Percentiles rank a stretch among this genome's conserved stretches.
phyloP scores from a whole-genome alignment of 2,329 filamentous ascomycete genomes.

The Leptographium procerum region DNA sequence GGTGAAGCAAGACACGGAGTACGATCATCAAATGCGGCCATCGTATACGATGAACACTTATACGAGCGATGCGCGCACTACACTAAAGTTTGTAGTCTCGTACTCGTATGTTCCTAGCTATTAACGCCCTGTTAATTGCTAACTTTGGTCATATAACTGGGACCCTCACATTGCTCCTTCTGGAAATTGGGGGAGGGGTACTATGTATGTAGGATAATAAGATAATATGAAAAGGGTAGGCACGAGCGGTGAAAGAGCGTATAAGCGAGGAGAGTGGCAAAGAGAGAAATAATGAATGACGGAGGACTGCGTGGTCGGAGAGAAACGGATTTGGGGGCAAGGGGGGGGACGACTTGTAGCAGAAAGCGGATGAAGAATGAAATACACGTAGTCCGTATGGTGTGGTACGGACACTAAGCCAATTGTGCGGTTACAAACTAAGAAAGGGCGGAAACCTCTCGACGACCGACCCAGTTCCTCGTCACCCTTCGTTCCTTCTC shows the following conservation, averaged over 20 bases:
- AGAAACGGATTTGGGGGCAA: neutral
- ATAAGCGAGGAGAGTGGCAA: neutral
- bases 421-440: neutral
- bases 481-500: constrained; percentile 2
- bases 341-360: neutral
- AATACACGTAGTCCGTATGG: neutral
- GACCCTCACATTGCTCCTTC: neutral
- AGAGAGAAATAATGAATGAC: neutral
- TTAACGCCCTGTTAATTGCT: too few species aligned
- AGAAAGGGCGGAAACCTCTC: neutral
- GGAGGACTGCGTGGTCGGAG: neutral
- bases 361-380: neutral
- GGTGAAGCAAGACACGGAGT: too few species aligned
- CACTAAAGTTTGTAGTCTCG: neutral
- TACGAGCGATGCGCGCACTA: neutral
- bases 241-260: neutral
- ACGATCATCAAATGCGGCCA: too few species aligned
- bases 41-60: too few species aligned
- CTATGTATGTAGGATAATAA: neutral
- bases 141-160: neutral
- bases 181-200: neutral
- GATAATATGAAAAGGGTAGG: neutral
- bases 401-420: neutral
- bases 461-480: neutral
- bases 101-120: too few species aligned